Evolutionary conservation across 2,329 filamentous ascomycete genomes (phyloP), one percentile per base, ranked within the genome.

Genomic region (Capronia coronata): DNA sequence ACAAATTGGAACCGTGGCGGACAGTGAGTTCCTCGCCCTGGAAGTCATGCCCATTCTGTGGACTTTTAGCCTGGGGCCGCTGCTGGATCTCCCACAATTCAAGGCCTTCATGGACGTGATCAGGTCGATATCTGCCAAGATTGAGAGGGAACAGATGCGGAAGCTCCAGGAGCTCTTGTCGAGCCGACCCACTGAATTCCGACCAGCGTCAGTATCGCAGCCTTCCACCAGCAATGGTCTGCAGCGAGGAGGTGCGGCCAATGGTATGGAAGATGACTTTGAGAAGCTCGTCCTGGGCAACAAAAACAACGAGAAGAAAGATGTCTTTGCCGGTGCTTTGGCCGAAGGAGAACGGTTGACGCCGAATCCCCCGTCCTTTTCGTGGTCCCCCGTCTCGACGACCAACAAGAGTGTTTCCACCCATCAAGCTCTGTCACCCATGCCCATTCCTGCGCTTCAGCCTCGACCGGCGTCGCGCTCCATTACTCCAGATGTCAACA

Each of bases 21-120:
- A 97, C 63, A 79, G 84, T 1, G 93, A 96, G 38, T 97, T 95
- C 63, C 79, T 96, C 18, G 93, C 93, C 10, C 82, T 93, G 71
- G 91, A 97, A 48, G 82, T 95, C 13, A 72, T 98, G 9, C 93
- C 93, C 0, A 79, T 94, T 8, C 72, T 98, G 1, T 98, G 93
- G 93, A 80, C 71, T 57, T 96, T 97, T 80, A 88, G 84, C 62
- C 74, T 98, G 2, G 93, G 93, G 0, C 93, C 93, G 0, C 71
- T 98, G 23, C 79, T 98, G 3, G 84, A 95, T 61, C 75, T 97
- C 6, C 77, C 84, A 52, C 91, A 91, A 65, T 98, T 98, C 64
- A 85, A 89, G 64, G 74, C 79, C 0, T 97, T 94, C 66, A 96
- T 97, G 88, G 74, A 81, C 3, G 75, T 95, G 39, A 94, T 97